Conservation (phyloP, 768 basidiomycete genomes). For the Cystofilobasidium capitatum region DNA sequence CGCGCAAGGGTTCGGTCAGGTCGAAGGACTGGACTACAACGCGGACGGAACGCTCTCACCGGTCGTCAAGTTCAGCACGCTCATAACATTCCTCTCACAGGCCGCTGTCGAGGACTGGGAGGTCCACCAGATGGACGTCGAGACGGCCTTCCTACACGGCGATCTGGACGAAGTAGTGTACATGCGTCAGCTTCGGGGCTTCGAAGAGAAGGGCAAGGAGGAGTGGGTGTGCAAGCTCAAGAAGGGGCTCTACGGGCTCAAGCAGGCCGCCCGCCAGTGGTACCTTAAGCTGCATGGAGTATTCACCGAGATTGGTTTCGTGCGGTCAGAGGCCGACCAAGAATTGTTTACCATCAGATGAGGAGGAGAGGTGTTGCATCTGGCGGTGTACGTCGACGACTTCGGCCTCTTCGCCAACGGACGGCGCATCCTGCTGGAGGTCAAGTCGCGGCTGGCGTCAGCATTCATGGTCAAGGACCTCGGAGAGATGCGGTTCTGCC, state of each 20-base stretch:
- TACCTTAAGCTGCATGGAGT: constrained; percentile 4
- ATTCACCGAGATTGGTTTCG: constrained; percentile 13
- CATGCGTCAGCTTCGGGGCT: constrained; percentile 38
- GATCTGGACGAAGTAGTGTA: constrained; percentile 39
- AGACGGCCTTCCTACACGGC: constrained; percentile 32
- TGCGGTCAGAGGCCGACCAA: background rate
- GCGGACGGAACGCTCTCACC: constrained; percentile 32
- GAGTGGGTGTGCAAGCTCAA: constrained; percentile 12
- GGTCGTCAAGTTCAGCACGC: constrained; percentile 35
- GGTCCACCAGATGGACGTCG: constrained; percentile 37
- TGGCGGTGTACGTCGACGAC: constrained; percentile 25
- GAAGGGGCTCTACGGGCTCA: constrained; percentile 26
- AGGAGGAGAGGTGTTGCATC: background rate
- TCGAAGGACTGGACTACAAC: background rate
- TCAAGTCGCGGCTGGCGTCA: constrained; percentile 5
- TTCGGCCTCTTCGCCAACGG: constrained; percentile 17
- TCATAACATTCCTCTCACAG: constrained; percentile 41
- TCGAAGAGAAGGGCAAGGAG: constrained; percentile 3
- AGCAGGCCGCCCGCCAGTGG: constrained; percentile 25
- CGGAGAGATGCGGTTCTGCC: constrained; percentile 18
- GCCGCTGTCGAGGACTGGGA: constrained; percentile 40
- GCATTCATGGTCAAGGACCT: constrained; percentile 19
- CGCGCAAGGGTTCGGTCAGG: constrained; percentile 4
- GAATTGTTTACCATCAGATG: background rate
- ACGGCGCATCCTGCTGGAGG: background rate